Evolutionary conservation across 495 filamentous ascomycete species (phyloP).

Genomic region (Tuber borchii): DNA sequence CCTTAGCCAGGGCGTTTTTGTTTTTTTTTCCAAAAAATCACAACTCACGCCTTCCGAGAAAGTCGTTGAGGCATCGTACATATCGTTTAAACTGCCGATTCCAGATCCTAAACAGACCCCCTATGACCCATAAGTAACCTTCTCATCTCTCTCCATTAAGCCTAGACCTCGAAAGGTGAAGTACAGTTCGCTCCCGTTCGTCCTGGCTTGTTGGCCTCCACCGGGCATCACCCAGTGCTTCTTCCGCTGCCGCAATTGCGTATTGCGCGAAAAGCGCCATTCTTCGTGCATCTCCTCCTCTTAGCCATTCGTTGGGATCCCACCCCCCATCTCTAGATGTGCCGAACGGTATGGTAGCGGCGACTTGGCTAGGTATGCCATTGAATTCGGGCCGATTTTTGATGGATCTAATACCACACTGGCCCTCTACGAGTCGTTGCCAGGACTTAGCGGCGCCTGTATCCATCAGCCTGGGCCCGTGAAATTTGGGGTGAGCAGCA

Average conservation of each 20-base stretch:
- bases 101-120: constrained; percentile 93
- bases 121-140: constrained; percentile 37
- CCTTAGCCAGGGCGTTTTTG: not conserved
- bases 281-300: constrained; percentile 59
- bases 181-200: constrained; percentile 62
- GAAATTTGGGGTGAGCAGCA: not conserved
- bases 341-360: constrained; percentile 68
- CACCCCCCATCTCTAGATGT: constrained; percentile 55
- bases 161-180: constrained; percentile 10
- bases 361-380: constrained; percentile 73
- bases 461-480: constrained; percentile 2
- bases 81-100: constrained; percentile 86
- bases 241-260: constrained; percentile 76
- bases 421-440: constrained; percentile 67
- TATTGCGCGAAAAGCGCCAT: constrained; percentile 93
- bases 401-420: constrained; percentile 72
- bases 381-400: constrained; percentile 54
- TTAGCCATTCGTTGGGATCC: constrained; percentile 72
- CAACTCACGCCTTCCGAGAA: constrained; percentile 64
- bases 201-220: constrained; percentile 62
- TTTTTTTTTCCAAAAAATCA: not conserved
- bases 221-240: constrained; percentile 75
- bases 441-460: constrained; percentile 68
- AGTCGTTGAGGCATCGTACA: constrained; percentile 71
- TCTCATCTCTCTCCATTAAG: not conserved